Percentiles rank a stretch among this genome's conserved stretches.
These are phyloP conservation scores for Russula ochroleuca DNA, from an alignment of 768 basidiomycete species.

Conservation along the genomic window DNA sequence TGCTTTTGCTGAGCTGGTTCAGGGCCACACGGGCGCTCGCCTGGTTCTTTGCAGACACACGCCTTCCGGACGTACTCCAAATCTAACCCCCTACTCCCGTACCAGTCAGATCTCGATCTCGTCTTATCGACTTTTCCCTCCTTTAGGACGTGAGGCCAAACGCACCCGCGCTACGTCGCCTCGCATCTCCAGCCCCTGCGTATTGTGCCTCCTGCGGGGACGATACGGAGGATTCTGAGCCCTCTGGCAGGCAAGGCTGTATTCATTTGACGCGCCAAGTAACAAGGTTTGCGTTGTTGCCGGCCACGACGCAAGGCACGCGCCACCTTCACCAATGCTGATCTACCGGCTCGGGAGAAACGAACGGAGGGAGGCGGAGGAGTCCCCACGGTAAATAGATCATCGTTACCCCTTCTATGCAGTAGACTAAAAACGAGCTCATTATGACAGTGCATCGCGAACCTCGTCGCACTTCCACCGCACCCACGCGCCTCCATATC, in stretches of 20 bases:
- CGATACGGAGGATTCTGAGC: slow-evolving; percentile 35
- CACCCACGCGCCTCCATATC: slow-evolving; percentile 54
- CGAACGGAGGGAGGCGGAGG: slow-evolving; percentile 18
- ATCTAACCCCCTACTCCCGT: not conserved
- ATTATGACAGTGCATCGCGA: slow-evolving; percentile 53
- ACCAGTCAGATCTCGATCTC: slow-evolving; percentile 22
- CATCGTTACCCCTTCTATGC: not conserved
- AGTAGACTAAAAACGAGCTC: slow-evolving; percentile 15
- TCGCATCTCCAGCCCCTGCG: slow-evolving; percentile 41
- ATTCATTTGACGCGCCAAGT: slow-evolving; percentile 7
- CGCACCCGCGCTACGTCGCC: slow-evolving; percentile 43
- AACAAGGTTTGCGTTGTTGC: slow-evolving; percentile 12
- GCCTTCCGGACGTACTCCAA: slow-evolving; percentile 67
- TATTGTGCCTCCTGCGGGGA: slow-evolving; percentile 27
- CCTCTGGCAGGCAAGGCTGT: slow-evolving; percentile 34
- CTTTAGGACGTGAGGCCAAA: slow-evolving; percentile 38
- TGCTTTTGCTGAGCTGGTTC: slow-evolving; percentile 74
- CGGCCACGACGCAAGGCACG: slow-evolving; percentile 45
- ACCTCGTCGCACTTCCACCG: slow-evolving; percentile 82
- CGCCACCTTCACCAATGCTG: not conserved
- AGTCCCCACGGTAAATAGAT: slow-evolving; percentile 34
- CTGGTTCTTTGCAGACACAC: slow-evolving; percentile 68
- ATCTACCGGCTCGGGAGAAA: slow-evolving; percentile 4
- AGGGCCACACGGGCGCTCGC: slow-evolving; percentile 90
- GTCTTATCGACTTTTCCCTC: slow-evolving; percentile 35